phyloP scores from a whole-genome alignment of 2,329 filamentous ascomycete species.

The Geoglossum cookeanum region DNA sequence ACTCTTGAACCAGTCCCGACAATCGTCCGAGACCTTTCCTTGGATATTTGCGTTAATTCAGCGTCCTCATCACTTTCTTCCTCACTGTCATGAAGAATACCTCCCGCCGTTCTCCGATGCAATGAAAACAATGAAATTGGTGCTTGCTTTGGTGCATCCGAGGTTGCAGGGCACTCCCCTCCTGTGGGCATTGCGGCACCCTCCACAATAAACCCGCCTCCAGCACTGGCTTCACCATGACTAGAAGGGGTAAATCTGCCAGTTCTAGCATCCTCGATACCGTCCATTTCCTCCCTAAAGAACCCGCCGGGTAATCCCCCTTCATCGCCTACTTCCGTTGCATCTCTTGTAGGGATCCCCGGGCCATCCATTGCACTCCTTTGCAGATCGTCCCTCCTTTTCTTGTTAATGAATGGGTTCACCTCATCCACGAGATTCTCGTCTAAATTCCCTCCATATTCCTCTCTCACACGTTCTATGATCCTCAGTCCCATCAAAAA shows the following conservation, averaged over 20 bases:
- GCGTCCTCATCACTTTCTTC: neutral
- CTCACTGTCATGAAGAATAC: no score
- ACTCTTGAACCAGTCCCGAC: neutral
- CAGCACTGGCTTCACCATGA: slow-evolving; percentile 18
- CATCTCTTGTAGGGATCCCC: neutral
- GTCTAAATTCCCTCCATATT: slow-evolving; percentile 47
- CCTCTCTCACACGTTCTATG: slow-evolving; percentile 51
- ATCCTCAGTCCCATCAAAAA: slow-evolving; percentile 75
- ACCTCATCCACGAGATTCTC: slow-evolving; percentile 30
- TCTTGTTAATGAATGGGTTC: slow-evolving; percentile 29
- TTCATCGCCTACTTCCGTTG: neutral
- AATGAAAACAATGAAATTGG: slow-evolving; percentile 20
- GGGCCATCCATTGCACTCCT: neutral
- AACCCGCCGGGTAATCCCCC: slow-evolving; percentile 32
- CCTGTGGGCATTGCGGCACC: slow-evolving; percentile 16
- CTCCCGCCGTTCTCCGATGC: slow-evolving; percentile 11
- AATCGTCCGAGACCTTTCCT: neutral
- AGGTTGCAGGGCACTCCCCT: slow-evolving; percentile 4
- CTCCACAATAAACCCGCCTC: slow-evolving; percentile 17
- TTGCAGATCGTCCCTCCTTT: neutral
- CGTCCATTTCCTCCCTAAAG: slow-evolving; percentile 35
- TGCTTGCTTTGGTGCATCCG: slow-evolving; percentile 13
- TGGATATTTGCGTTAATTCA: neutral
- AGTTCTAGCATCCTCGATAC: slow-evolving; percentile 30
- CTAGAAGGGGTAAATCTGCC: neutral